Conservation (phyloP, 2,329 filamentous ascomycete species). For the Pseudogymnoascus sp. region DNA sequence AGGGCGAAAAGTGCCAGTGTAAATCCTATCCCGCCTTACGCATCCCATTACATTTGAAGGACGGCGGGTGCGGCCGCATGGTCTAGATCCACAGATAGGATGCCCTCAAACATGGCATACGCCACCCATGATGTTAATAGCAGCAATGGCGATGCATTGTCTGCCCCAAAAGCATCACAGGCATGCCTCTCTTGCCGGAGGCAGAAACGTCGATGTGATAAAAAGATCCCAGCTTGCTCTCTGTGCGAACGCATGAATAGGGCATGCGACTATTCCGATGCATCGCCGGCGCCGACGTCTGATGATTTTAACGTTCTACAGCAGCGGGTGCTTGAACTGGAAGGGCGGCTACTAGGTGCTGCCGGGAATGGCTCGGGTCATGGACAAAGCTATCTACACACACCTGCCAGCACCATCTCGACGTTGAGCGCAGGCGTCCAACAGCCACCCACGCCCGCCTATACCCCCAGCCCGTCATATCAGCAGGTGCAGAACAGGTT, state of each 20-base stretch:
- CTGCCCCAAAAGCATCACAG: slow-evolving; percentile 30
- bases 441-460: slow-evolving; percentile 15
- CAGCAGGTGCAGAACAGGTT: slow-evolving; percentile 30
- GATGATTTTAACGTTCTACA: slow-evolving; percentile 35
- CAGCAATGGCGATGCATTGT: neutral
- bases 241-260: slow-evolving; percentile 39
- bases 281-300: slow-evolving; percentile 30
- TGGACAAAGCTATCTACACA: neutral
- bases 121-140: neutral
- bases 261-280: slow-evolving; percentile 36
- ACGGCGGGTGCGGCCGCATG: slow-evolving; percentile 1
- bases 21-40: neutral
- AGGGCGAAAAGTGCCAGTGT: neutral
- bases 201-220: slow-evolving; percentile 48
- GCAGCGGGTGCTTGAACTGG: slow-evolving; percentile 33
- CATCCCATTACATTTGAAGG: neutral
- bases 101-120: slow-evolving; percentile 3
- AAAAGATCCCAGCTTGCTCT: slow-evolving; percentile 39
- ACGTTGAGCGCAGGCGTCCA: neutral
- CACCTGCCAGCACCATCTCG: neutral
- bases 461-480: slow-evolving; percentile 18
- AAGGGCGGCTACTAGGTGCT: slow-evolving; percentile 26
- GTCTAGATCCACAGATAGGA: neutral
- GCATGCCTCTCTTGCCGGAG: slow-evolving; percentile 38
- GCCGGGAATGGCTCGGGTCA: neutral